Evolutionary conservation across 495 filamentous ascomycete genomes (phyloP).

Genomic region (Staphylotrichum longicolle): DNA sequence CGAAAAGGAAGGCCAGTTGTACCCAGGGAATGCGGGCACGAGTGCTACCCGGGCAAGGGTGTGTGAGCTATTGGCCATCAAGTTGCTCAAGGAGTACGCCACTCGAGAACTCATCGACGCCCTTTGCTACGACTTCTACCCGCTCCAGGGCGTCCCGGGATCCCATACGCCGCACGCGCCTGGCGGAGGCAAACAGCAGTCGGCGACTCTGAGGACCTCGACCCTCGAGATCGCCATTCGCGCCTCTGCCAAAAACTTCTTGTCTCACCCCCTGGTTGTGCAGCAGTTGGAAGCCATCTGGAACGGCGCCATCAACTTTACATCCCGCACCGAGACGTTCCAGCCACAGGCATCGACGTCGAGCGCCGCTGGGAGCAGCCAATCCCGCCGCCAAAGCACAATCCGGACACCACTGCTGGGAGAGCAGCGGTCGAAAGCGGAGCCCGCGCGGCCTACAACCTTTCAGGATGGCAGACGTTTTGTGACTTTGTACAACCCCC

Average conservation of each 20-base stretch:
- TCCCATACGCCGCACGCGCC: slow-evolving; percentile 48
- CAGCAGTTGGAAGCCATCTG: slow-evolving; percentile 94
- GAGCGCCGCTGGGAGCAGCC: slow-evolving; percentile 19
- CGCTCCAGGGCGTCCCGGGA: slow-evolving; percentile 67
- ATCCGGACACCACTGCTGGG: slow-evolving; percentile 45
- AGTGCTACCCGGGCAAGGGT: slow-evolving; percentile 80
- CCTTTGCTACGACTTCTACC: slow-evolving; percentile 90
- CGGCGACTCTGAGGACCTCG: slow-evolving; percentile 70
- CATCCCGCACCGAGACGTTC: slow-evolving; percentile 77
- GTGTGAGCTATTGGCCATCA: slow-evolving; percentile 88
- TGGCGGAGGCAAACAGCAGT: slow-evolving; percentile 33
- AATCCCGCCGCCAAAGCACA: slow-evolving; percentile 36
- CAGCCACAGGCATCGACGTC: slow-evolving; percentile 53
- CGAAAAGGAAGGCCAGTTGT: slow-evolving; percentile 74
- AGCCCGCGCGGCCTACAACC: slow-evolving; percentile 32
- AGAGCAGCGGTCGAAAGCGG: slow-evolving; percentile 41
- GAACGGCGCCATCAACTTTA: slow-evolving; percentile 90
- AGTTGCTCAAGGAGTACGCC: slow-evolving; percentile 81
- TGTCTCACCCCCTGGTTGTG: slow-evolving; percentile 84
- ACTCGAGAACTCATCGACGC: slow-evolving; percentile 88
- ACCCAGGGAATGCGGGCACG: slow-evolving; percentile 78
- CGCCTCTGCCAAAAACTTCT: slow-evolving; percentile 81
- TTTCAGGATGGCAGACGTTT: slow-evolving; percentile 58
- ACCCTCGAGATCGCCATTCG: slow-evolving; percentile 89
- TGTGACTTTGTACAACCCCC: slow-evolving; percentile 84